Evolutionary conservation across 805 yeast species (phyloP), one percentile per base, ranked within the genome.

Genomic region (Wickerhamomyces mucosus): DNA sequence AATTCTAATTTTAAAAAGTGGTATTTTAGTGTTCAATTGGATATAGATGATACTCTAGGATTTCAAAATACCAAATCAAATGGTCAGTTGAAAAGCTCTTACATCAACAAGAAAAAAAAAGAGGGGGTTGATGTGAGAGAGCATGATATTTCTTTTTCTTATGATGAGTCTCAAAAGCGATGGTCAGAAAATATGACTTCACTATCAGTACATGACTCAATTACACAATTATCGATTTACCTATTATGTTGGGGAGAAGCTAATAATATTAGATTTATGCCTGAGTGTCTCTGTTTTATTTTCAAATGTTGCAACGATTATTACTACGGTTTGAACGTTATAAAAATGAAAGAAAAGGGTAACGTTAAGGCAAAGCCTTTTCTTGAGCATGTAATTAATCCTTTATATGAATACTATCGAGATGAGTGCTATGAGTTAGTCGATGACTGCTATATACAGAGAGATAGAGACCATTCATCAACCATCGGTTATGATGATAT

Each of bases 231-330:
- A 13, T 73, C 82, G 0, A 54, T 85, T 7, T 86, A 76, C 46
- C 61, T 85, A 10, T 52, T 82, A 34, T 71, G 83, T 39, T 85
- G 96, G 96, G 94, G 95, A 1, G 96, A 85, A 50, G 85, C 95
- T 0, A 83, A 81, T 47, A 86, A 83, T 43, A 50, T 85, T 3
- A 64, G 96, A 39, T 85, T 81, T 45, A 77, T 85, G 75, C 95
- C 96, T 0, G 96, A 85, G 49, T 83, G 94, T 45, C 50, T 85
- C 15, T 83, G 94, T 39, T 85, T 86, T 43, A 71, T 85, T 17
- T 84, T 77, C 60, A 82, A 84, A 46, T 78, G 94, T 43, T 84
- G 94, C 30, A 68, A 70, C 29, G 88, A 80, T 46, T 67, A 67
- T 42, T 78, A 67, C 42, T 70, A 69, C 41, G 65, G 77, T 0